phyloP scores from a whole-genome alignment of 148 eudicot genomes.

The Rhododendron vialii region DNA sequence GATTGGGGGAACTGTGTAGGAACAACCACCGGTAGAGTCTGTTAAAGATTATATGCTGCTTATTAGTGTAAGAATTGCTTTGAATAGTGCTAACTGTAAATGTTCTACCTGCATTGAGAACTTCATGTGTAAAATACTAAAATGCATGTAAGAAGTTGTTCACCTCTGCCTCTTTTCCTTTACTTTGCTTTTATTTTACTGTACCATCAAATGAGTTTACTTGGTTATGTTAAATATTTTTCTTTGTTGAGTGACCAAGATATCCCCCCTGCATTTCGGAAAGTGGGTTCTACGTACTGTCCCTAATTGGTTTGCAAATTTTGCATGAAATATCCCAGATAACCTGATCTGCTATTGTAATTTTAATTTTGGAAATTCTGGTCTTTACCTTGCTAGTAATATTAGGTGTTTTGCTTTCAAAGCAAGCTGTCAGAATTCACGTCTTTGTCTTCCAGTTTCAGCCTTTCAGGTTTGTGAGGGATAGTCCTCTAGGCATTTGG shows the following conservation, averaged over 20 bases:
- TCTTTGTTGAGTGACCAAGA: neutral
- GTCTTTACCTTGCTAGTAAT: neutral
- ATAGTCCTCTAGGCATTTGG: neutral
- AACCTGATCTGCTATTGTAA: neutral
- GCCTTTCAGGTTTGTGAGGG: neutral
- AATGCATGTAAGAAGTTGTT: neutral
- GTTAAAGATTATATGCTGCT: neutral
- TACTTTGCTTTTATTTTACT: neutral
- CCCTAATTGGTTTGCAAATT: neutral
- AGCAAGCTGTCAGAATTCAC: neutral
- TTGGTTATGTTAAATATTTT: neutral
- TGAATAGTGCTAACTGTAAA: neutral
- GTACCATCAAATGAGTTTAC: neutral
- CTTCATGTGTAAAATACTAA: no score
- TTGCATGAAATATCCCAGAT: neutral
- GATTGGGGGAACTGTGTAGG: neutral
- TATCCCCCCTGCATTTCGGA: neutral
- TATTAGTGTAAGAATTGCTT: neutral
- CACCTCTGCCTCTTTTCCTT: neutral
- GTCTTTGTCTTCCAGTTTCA: neutral
- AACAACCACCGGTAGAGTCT: neutral
- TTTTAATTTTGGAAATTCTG: neutral
- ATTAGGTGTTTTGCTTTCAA: neutral
- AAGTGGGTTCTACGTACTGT: neutral
- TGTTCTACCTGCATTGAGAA: no score